Evolutionary conservation across 768 basidiomycete genomes (phyloP).

Genomic region (Suillus cothurnatus): DNA sequence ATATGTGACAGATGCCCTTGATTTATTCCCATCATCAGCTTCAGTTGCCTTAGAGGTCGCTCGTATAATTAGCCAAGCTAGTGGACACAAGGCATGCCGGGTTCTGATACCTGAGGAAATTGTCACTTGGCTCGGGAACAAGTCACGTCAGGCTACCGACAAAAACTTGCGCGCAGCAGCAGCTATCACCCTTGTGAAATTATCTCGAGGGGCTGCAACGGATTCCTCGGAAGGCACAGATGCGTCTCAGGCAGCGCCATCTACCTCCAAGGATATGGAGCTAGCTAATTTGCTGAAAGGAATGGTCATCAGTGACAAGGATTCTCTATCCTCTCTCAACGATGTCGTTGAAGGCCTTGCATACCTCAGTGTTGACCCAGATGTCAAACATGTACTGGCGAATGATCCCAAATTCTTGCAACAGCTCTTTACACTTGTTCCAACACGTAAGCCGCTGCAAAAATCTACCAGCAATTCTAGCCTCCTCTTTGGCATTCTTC

Average conservation of each 20-base stretch:
- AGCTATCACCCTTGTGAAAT: constrained; percentile 77
- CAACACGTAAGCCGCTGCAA: constrained; percentile 44
- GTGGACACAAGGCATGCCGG: constrained; percentile 74
- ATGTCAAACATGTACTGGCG: constrained; percentile 64
- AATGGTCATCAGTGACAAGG: constrained; percentile 45
- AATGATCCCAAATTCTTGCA: constrained; percentile 55
- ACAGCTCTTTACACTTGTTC: constrained; percentile 57
- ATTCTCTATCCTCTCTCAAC: constrained; percentile 44
- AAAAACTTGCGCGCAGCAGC: constrained; percentile 57
- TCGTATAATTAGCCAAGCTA: constrained; percentile 74
- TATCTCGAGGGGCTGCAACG: constrained; percentile 56
- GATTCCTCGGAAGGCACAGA: constrained; percentile 36
- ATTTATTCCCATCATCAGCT: constrained; percentile 55
- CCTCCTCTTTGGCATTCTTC: constrained; percentile 75
- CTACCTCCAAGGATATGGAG: constrained; percentile 40
- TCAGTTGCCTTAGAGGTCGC: constrained; percentile 62
- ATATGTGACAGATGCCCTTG: constrained; percentile 67
- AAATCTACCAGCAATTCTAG: constrained; percentile 44
- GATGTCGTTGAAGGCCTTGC: constrained; percentile 85
- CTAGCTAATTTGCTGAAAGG: constrained; percentile 59
- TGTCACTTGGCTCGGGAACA: constrained; percentile 66
- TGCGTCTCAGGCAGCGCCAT: constrained; percentile 17
- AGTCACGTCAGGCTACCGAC: constrained; percentile 51
- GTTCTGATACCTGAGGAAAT: constrained; percentile 57
- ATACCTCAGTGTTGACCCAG: constrained; percentile 70